Conservation (phyloP, 495 filamentous ascomycete genomes). For the Talaromyces wortmannii region DNA sequence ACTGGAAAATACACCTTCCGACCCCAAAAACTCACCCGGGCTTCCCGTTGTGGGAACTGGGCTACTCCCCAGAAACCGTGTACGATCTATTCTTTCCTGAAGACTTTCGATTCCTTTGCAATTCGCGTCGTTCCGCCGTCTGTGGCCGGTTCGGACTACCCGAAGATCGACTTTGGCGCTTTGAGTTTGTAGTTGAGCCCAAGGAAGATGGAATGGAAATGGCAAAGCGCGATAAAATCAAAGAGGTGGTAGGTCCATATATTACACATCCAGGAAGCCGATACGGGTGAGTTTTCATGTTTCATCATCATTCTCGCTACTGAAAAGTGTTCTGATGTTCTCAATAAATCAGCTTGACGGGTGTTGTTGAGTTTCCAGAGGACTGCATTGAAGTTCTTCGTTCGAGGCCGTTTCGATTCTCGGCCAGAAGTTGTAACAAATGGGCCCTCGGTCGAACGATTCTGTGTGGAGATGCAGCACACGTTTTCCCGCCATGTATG, state of each 20-base stretch:
- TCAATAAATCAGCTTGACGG: too few species aligned
- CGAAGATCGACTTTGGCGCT: conserved; percentile 26
- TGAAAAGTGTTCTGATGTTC: too few species aligned
- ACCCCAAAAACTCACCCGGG: conserved; percentile 35
- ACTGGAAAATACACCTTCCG: conserved; percentile 30
- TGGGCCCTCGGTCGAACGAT: conserved; percentile 29
- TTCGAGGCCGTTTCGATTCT: conserved; percentile 34
- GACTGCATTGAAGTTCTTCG: conserved; percentile 35
- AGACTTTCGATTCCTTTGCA: conserved; percentile 29
- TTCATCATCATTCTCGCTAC: too few species aligned
- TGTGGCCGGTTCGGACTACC: conserved; percentile 33
- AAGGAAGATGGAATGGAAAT: conserved; percentile 7
- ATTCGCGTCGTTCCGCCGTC: conserved; percentile 24
- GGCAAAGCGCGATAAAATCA: neutral
- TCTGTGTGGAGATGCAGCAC: conserved; percentile 37
- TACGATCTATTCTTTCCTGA: conserved; percentile 37
- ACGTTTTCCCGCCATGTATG: conserved; percentile 45
- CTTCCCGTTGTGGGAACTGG: conserved; percentile 35
- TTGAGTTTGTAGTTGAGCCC: conserved; percentile 23
- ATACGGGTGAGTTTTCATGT: too few species aligned
- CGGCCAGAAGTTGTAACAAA: conserved; percentile 28
- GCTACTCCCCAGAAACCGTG: conserved; percentile 29
- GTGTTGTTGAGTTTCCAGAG: neutral
- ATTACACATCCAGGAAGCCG: conserved; percentile 21
- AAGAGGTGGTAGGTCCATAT: neutral